These are phyloP conservation scores for Alternaria tenuissima DNA, from an alignment of 2,329 filamentous ascomycete genomes.

Conservation along the genomic window DNA sequence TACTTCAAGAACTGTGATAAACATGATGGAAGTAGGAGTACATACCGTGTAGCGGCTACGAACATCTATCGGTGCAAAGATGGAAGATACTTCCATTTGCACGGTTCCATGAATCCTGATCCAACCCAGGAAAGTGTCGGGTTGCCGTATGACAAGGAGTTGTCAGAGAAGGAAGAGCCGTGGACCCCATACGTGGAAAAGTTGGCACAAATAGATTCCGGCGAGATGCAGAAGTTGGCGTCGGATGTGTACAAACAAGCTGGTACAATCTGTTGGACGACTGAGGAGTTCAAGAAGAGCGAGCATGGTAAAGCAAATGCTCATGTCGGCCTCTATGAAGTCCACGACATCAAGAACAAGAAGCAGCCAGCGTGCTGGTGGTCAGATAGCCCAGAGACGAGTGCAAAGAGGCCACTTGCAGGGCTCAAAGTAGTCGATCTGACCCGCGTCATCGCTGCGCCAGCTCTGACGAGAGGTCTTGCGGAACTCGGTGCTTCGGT, in stretches of 20 bases:
- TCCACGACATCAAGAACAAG: slow-evolving; percentile 36
- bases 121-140: slow-evolving; percentile 51
- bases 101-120: slow-evolving; percentile 59
- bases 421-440: slow-evolving; percentile 62
- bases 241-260: slow-evolving; percentile 53
- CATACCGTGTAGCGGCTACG: slow-evolving; percentile 48
- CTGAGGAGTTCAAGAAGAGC: slow-evolving; percentile 50
- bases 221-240: slow-evolving; percentile 47
- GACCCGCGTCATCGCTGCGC: slow-evolving; percentile 59
- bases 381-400: slow-evolving; percentile 44
- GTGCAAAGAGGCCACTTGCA: slow-evolving; percentile 51
- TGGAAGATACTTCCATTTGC: slow-evolving; percentile 57
- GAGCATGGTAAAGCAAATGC: slow-evolving; percentile 56
- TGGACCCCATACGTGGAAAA: slow-evolving; percentile 47
- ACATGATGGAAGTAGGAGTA: slow-evolving; percentile 24
- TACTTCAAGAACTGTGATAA: slow-evolving; percentile 41
- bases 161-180: slow-evolving; percentile 36
- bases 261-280: slow-evolving; percentile 51
- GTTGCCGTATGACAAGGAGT: slow-evolving; percentile 44
- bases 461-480: slow-evolving; percentile 53
- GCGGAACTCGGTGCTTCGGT: slow-evolving; percentile 60
- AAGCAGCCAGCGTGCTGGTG: slow-evolving; percentile 54
- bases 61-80: slow-evolving; percentile 61
- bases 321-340: slow-evolving; percentile 53
- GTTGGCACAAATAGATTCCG: slow-evolving; percentile 44